Base-by-base conservation (phyloP, 306 rosid species). In the Senna tora region DNA sequence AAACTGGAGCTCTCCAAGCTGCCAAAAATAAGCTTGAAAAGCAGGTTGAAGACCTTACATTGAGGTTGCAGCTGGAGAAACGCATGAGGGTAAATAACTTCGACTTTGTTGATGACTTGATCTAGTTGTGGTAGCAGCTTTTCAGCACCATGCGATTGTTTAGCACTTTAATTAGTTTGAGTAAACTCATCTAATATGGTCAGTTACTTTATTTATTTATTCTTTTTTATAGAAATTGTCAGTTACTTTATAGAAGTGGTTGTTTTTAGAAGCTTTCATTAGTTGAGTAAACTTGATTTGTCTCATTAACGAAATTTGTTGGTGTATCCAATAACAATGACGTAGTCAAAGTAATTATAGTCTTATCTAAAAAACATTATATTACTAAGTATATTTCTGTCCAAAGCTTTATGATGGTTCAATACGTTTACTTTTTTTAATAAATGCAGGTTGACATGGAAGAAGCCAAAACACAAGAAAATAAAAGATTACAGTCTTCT, bases 391-490 rank as follows among this genome's bases (percentile, higher is more conserved):
- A 52, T 55, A 39, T 21, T 69, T 64, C 56, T 67, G 32, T 55
- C 52, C 52, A 64, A 60, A 65, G 19, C 38, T 64, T 61, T 14
- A 46, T 71, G 47, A 80, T 72, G 41, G 65, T 84, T 16, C 16
- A 13, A 55, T 65, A 43, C 71, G 19, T 9, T 32, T 38, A 52
- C 36, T 38, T 51, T 22, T 7, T 50, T 19, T 19, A 62, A 47
- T 63, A 33, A 56, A 17, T 75, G 34, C 78, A 92, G 97, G 86
- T 91, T 46, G 92, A 92, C 83, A 74, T 89, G 77, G 97, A 92
- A 78, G 96, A 87, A 77, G 80, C 97, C 42, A 92, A 87, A 77
- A 78, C 87, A 50, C 86, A 84, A 84, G 96, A 92, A 89, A 87
- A 89, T 58, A 81, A 72, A 76, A 85, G 78, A 75, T 84, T 92